These are phyloP conservation scores for Trichoderma sp. DNA, from an alignment of 2,329 filamentous ascomycete species.

Conservation along the genomic window DNA sequence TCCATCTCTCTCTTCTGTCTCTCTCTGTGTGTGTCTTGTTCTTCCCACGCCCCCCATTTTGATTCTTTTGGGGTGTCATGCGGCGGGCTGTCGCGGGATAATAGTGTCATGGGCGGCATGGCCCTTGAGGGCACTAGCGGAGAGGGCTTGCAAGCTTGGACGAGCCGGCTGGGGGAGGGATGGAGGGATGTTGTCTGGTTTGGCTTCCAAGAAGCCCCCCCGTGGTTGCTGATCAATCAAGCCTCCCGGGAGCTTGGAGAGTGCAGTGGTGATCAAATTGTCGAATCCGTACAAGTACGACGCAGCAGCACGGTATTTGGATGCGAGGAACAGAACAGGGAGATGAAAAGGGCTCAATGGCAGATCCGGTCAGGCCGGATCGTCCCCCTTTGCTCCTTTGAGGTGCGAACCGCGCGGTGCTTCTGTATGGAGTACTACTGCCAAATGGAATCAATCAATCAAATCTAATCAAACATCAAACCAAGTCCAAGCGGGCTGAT, in stretches of 20 bases:
- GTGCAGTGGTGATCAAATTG: not conserved
- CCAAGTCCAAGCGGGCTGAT: not conserved
- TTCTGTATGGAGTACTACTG: not conserved
- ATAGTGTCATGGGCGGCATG: conserved; percentile 12
- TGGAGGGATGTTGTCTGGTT: not conserved
- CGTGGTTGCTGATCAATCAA: conserved; percentile 15
- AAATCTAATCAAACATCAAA: not conserved
- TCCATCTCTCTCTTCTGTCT: not conserved
- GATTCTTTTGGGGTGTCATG: conserved; percentile 15
- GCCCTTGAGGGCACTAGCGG: conserved; percentile 8
- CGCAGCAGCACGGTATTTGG: not conserved
- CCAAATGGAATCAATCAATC: not conserved
- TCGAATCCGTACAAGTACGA: not conserved
- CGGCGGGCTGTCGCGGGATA: conserved; percentile 14
- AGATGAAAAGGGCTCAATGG: not conserved
- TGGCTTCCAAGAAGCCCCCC: not conserved
- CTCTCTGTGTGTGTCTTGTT: not conserved
- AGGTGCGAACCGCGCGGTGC: not conserved
- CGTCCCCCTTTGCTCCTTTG: not conserved
- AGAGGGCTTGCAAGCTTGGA: not conserved
- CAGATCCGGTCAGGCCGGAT: conserved; percentile 16
- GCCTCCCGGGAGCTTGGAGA: not conserved
- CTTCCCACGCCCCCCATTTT: not conserved
- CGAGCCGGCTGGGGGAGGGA: not conserved
- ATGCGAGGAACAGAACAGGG: not conserved